Conservation (phyloP, 164 flowering plant genomes). For the Platanus orientalis region DNA sequence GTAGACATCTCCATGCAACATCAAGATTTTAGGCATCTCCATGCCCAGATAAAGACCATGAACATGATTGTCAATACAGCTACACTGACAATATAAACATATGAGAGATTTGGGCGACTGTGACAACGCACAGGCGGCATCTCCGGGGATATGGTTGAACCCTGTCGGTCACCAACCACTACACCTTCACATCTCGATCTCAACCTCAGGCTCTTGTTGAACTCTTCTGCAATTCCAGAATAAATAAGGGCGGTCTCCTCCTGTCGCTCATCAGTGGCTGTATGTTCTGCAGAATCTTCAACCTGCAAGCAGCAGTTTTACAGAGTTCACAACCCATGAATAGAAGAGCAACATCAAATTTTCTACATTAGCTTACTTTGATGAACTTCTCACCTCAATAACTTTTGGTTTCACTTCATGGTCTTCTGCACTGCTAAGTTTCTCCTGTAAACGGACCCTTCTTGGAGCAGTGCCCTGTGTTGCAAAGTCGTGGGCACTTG, state of each 20-base stretch:
- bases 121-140: not conserved
- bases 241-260: not conserved
- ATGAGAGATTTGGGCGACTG: conserved; percentile 4
- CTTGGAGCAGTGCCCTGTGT: conserved; percentile 51
- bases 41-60: too few relatives aligned
- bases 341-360: not conserved
- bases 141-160: too few relatives aligned
- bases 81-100: conserved; percentile 14
- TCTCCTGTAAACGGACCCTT: conserved; percentile 45
- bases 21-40: too few relatives aligned
- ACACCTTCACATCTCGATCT: conserved; percentile 1
- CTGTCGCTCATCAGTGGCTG: conserved; percentile 4
- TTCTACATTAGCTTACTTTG: not conserved
- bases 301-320: conserved; percentile 25
- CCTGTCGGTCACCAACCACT: not conserved
- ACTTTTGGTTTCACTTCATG: conserved; percentile 8
- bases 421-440: conserved; percentile 9
- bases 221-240: conserved; percentile 2
- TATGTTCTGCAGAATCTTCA: conserved; percentile 9
- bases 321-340: not conserved
- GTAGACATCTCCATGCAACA: too few relatives aligned
- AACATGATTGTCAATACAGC: conserved; percentile 7
- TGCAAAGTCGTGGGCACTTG: not conserved
- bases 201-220: not conserved
- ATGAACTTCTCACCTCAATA: conserved; percentile 31